Evolutionary conservation across 805 yeast genomes (phyloP).

Genomic region (Sugiyamaella americana): DNA sequence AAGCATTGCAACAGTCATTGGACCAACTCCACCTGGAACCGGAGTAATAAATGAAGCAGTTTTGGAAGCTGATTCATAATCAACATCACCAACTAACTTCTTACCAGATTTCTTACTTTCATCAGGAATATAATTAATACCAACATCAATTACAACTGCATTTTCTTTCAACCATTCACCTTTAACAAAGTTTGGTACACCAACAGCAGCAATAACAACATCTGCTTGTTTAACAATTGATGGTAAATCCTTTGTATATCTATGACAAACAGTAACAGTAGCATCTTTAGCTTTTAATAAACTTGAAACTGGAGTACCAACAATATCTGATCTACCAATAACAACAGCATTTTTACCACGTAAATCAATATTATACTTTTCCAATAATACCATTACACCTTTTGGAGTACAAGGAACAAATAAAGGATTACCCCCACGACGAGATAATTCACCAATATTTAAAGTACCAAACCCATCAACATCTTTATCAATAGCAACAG

Average conservation of each 20-base stretch:
- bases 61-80: constrained; percentile 57
- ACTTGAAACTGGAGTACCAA: constrained; percentile 88
- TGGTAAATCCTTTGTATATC: constrained; percentile 59
- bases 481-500: constrained; percentile 79
- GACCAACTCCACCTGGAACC: constrained; percentile 99
- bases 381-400: constrained; percentile 79
- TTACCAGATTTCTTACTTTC: constrained; percentile 66
- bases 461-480: constrained; percentile 91
- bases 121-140: constrained; percentile 85
- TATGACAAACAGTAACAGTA: constrained; percentile 84
- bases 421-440: constrained; percentile 74
- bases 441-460: constrained; percentile 86
- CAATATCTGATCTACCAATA: constrained; percentile 91
- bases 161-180: constrained; percentile 86
- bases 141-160: constrained; percentile 87
- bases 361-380: constrained; percentile 58
- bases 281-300: constrained; percentile 68
- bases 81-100: constrained; percentile 92
- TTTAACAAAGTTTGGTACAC: constrained; percentile 74
- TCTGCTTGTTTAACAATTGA: constrained; percentile 64
- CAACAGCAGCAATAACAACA: constrained; percentile 87
- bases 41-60: constrained; percentile 78
- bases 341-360: constrained; percentile 86
- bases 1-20: constrained; percentile 98
- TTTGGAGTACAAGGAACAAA: constrained; percentile 94